Evolutionary conservation across 208 protist species (phyloP).

Genomic region (Acanthamoeba sp.): DNA sequence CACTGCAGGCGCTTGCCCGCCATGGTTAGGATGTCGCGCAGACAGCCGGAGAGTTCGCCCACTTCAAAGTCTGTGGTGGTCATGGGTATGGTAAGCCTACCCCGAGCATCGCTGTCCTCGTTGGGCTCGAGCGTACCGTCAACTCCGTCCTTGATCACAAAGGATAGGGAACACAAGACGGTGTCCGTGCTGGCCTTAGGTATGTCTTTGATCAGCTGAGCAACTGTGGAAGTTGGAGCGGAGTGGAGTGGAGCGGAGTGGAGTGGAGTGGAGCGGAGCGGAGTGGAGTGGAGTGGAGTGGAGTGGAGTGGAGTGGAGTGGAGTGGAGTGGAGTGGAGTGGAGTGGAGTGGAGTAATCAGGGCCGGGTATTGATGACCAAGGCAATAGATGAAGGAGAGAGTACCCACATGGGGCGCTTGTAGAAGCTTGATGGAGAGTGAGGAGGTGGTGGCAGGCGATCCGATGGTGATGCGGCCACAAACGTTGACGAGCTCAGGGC

Average conservation of each 20-base stretch:
- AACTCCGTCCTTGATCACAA: conserved; percentile 13
- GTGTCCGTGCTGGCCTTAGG: not conserved
- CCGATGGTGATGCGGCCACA: not conserved
- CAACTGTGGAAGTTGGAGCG: not conserved
- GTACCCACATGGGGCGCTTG: not conserved
- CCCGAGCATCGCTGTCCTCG: too few species aligned
- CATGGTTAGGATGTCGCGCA: conserved; percentile 19
- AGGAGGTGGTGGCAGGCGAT: not conserved
- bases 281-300: not conserved
- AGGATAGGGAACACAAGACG: conserved; percentile 15
- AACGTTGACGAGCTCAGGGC: conserved; percentile 18
- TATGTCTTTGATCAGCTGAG: not conserved
- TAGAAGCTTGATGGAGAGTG: not conserved
- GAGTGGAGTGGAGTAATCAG: not conserved
- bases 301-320: not conserved
- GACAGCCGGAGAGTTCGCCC: conserved; percentile 46
- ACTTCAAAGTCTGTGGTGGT: conserved; percentile 31
- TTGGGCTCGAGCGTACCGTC: not conserved
- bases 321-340: not conserved
- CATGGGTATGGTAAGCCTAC: too few species aligned
- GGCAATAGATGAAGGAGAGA: not conserved
- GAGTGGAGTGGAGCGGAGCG: not conserved
- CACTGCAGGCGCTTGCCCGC: not conserved
- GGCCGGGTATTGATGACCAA: too few species aligned
- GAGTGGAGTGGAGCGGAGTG: not conserved